These are phyloP conservation scores for Larix sibirica DNA, from an alignment of 83 land plant genomes.

Conservation along the genomic window DNA sequence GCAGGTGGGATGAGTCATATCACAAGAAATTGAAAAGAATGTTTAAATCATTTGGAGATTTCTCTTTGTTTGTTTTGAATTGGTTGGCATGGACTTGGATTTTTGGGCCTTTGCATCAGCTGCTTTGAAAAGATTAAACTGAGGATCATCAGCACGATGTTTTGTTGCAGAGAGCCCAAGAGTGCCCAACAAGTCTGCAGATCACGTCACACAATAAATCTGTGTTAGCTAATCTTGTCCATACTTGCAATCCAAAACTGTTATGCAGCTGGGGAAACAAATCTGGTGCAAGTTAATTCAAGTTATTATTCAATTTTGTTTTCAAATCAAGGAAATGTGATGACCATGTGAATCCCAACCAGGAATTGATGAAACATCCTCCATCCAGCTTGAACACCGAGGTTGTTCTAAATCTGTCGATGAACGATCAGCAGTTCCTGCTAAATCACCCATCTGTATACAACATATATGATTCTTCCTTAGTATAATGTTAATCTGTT, in stretches of 20 bases:
- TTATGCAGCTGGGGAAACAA: too few relatives aligned
- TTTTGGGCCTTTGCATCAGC: slow-evolving; percentile 10
- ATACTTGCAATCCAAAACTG: too few relatives aligned
- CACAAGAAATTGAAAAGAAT: neutral
- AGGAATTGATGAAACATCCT: slow-evolving; percentile 9
- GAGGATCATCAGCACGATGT: neutral
- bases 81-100: neutral
- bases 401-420: slow-evolving; percentile 1
- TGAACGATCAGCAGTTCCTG: neutral
- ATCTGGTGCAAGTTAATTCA: neutral
- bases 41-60: neutral
- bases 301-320: neutral
- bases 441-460: neutral
- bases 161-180: neutral
- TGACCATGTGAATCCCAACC: slow-evolving; percentile 5
- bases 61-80: neutral
- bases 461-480: neutral
- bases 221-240: too few relatives aligned
- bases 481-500: too few relatives aligned
- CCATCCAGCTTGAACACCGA: slow-evolving; percentile 14
- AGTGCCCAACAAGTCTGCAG: slow-evolving; percentile 13
- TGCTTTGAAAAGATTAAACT: neutral
- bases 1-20: neutral
- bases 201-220: neutral
- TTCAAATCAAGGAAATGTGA: neutral